Conservation (phyloP, 805 yeast species). For the Kazachstania taianensis region DNA sequence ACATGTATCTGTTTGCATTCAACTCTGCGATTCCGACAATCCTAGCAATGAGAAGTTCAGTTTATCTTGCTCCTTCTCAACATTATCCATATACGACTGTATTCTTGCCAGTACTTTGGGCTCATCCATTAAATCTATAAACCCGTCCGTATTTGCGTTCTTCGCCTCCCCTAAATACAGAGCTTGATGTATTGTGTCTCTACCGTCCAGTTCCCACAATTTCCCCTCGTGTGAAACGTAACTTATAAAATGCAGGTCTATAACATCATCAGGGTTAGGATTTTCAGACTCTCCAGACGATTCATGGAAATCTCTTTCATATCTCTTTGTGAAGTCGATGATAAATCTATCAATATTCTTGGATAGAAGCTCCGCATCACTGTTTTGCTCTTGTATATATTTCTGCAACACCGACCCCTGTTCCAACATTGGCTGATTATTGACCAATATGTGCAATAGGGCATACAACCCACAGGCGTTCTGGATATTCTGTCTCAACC, state of each 20-base stretch:
- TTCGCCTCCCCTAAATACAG: conserved; percentile 41
- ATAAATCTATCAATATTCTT: conserved; percentile 6
- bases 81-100: conserved; percentile 53
- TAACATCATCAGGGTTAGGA: conserved; percentile 44
- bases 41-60: conserved; percentile 72
- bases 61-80: conserved; percentile 44
- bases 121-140: conserved; percentile 47
- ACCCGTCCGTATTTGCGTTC: conserved; percentile 20
- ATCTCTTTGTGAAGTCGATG: conserved; percentile 19
- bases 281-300: conserved; percentile 56
- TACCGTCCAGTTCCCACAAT: conserved; percentile 81
- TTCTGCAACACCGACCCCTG: conserved; percentile 14
- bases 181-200: conserved; percentile 56
- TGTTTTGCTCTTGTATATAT: conserved; percentile 22
- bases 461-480: conserved; percentile 95
- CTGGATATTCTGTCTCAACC: conserved; percentile 77
- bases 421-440: conserved; percentile 23
- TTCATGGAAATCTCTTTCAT: conserved; percentile 15
- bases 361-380: conserved; percentile 25
- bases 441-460: conserved; percentile 52
- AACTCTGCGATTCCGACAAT: conserved; percentile 34
- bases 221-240: conserved; percentile 50
- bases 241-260: conserved; percentile 69
- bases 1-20: not conserved
- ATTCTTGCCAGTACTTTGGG: conserved; percentile 43